Evolutionary conservation across 352 stramenopile genomes (phyloP), one percentile per base, ranked within the genome.

Genomic region (Globisporangium paddicum): DNA sequence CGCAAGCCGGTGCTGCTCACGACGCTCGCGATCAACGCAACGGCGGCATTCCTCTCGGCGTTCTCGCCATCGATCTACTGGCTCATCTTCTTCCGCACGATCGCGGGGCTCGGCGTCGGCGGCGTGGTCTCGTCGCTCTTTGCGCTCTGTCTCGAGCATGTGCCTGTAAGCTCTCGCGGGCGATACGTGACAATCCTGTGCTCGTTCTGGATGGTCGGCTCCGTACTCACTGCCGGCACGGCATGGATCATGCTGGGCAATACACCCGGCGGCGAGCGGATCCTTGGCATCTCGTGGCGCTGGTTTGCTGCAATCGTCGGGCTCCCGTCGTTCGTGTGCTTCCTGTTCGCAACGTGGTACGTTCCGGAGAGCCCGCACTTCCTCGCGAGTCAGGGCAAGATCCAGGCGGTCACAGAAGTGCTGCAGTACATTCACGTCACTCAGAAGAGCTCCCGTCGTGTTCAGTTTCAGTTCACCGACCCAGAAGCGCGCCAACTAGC

Each of bases 201-300:
- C 58, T 91, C 78, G 5, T 97, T 96, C 69, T 97, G 90, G 90
- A 96, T 96, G 86, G 64, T 97, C 13, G 90, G 90, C 7, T 86
- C 85, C 2, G 77, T 97, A 37, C 56, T 87, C 55, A 94, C 89
- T 0, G 87, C 85, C 8, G 81, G 69, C 18, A 85, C 79, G 2
- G 89, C 87, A 23, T 97, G 89, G 89, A 55, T 96, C 34, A 89
- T 97, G 75, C 66, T 93, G 28, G 80, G 79, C 56, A 93, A 90
- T 41, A 71, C 79, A 57, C 68, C 44, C 25, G 66, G 69, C 41
- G 80, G 81, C 2, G 58, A 86, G 34, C 77, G 75, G 48, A 90
- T 92, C 50, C 55, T 90, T 38, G 63, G 89, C 11, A 67, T 91
- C 19, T 87, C 75, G 26, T 97, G 89, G 89, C 77, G 87, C 10